Conservation (phyloP, 2,329 filamentous ascomycete species). For the Chrysosphaeria jannelii region DNA sequence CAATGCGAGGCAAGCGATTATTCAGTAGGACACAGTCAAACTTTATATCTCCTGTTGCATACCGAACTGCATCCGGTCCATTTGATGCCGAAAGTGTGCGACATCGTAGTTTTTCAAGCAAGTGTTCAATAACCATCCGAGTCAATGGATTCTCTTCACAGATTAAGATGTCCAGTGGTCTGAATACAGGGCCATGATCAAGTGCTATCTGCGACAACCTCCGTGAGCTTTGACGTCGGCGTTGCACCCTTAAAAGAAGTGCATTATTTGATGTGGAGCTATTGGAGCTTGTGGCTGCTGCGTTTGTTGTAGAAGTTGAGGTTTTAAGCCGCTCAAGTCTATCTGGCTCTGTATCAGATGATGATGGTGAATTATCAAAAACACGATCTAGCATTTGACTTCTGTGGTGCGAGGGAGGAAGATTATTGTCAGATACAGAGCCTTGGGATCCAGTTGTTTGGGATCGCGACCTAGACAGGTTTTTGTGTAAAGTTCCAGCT, state of each 20-base stretch:
- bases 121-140: slow-evolving; percentile 92
- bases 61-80: slow-evolving; percentile 72
- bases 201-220: slow-evolving; percentile 76
- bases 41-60: slow-evolving; percentile 88
- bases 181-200: slow-evolving; percentile 48
- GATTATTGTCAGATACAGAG: too few species aligned
- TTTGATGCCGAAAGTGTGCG: slow-evolving; percentile 78
- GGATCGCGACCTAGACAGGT: too few species aligned
- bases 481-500: too few species aligned
- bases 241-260: slow-evolving; percentile 55
- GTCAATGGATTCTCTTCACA: slow-evolving; percentile 96
- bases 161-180: slow-evolving; percentile 77
- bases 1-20: slow-evolving; percentile 82
- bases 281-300: too few species aligned
- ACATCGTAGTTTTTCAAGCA: slow-evolving; percentile 82
- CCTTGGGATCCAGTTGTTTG: too few species aligned
- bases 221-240: slow-evolving; percentile 81
- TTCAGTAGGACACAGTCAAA: slow-evolving; percentile 98
- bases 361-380: slow-evolving; percentile 88
- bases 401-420: too few species aligned
- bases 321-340: too few species aligned
- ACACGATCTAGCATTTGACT: too few species aligned
- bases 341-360: slow-evolving; percentile 87
- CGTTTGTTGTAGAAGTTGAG: too few species aligned
- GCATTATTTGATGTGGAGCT: too few species aligned